A percentile compares a stretch with the other conserved stretches of the same genome.
Evolutionary conservation across 2,329 filamentous ascomycete species (phyloP).

Genomic region (Cadophora malorum): DNA sequence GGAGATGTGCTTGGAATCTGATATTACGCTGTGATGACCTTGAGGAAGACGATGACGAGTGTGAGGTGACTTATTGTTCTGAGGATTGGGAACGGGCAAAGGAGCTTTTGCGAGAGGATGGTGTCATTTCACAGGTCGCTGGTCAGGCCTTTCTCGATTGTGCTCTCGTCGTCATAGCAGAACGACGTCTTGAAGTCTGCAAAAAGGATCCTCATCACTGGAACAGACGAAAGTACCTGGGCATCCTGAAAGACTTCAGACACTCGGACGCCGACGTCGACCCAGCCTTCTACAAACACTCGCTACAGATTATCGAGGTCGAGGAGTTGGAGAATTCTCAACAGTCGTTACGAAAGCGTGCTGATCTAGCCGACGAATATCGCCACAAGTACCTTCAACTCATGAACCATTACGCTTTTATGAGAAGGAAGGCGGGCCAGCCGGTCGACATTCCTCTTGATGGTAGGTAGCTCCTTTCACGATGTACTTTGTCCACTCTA

Average conservation of each 20-base stretch:
- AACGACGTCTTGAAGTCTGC: conserved; percentile 30
- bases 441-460: not conserved
- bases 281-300: conserved; percentile 34
- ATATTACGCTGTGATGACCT: conserved; percentile 18
- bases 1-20: conserved; percentile 27
- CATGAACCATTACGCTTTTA: conserved; percentile 8
- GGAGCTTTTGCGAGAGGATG: conserved; percentile 24
- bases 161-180: conserved; percentile 32
- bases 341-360: conserved; percentile 7
- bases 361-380: conserved; percentile 26
- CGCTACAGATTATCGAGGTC: conserved; percentile 32
- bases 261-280: conserved; percentile 26
- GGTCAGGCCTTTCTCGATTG: conserved; percentile 33
- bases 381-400: conserved; percentile 34
- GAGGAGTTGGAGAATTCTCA: conserved; percentile 22
- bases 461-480: not conserved
- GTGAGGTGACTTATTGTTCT: conserved; percentile 20
- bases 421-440: not conserved
- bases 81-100: conserved; percentile 33
- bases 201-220: conserved; percentile 12
- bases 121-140: conserved; percentile 23
- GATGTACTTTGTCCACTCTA: not conserved
- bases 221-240: conserved; percentile 27
- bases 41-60: conserved; percentile 13
- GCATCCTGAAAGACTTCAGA: conserved; percentile 34